Base-by-base conservation (phyloP, 2,329 filamentous ascomycete species). In the Clonostachys solani region DNA sequence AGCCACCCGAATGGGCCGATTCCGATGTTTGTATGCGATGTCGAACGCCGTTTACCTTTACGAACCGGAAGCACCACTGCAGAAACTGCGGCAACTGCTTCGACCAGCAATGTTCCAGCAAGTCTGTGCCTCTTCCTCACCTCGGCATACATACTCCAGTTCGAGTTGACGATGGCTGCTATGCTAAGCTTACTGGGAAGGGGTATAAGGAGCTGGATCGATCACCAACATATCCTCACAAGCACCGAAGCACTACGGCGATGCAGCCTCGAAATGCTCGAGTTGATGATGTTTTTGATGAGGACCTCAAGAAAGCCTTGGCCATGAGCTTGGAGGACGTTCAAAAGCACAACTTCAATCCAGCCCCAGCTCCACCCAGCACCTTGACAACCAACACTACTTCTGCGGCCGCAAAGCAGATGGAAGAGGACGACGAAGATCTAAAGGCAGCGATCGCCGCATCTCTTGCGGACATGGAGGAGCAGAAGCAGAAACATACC, bases 1-100 rank as follows among this genome's bases (percentile, higher is more conserved):
- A 95, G 86, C 94, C 94, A 10, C 94, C 94, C 1, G 94, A 99
- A 69, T 99, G 94, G 94, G 84, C 86, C 44, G 94, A 99, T 68
- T 96, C 92, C 12, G 94, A 99, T 60, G 92, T 99, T 33, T 99
- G 94, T 66, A 96, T 99, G 91, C 87, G 94, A 62, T 99, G 94
- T 66, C 84, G 94, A 56, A 96, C 92, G 12, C 72, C 90, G 16
- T 99, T 99, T 60, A 96, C 90, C 43, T 96, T 99, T 62, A 99
- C 92, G 47, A 99, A 99, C 66, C 86, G 94, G 60, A 99, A 97
- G 64, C 94, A 99, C 63, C 94, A 99, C 66, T 99, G 94, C 61
- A 85, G 94, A 54, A 99, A 99, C 66, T 99, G 94, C 61, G 94
- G 94, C 45, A 96, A 94, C 67, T 94, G 95, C 59, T 99, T 99